These are phyloP conservation scores for Xylariales sp. DNA, from an alignment of 2,329 filamentous ascomycete species.

Conservation along the genomic window DNA sequence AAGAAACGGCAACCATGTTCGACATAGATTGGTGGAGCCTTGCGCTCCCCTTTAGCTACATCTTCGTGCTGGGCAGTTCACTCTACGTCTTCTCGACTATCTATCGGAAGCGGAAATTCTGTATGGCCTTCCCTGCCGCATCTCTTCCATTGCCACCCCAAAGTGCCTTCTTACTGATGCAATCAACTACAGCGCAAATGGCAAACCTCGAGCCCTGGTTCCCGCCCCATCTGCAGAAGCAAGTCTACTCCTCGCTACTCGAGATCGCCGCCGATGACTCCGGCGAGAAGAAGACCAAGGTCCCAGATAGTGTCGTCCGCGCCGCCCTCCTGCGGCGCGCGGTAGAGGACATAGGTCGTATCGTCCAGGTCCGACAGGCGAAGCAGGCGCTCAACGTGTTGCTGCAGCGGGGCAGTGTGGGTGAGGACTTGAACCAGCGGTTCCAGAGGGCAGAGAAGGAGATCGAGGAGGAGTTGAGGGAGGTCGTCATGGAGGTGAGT, in stretches of 20 bases:
- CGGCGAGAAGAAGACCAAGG: constrained; percentile 60
- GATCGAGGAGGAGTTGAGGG: constrained; percentile 91
- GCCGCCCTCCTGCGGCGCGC: constrained; percentile 86
- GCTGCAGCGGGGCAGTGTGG: constrained; percentile 85
- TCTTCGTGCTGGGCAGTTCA: constrained; percentile 80
- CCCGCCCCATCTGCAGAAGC: constrained; percentile 80
- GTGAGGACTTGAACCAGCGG: constrained; percentile 92
- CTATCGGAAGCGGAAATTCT: constrained; percentile 86
- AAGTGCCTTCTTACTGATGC: constrained; percentile 13
- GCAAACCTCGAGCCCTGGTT: constrained; percentile 94
- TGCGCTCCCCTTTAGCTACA: constrained; percentile 81
- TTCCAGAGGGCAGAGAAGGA: constrained; percentile 93
- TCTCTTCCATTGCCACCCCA: constrained; percentile 1
- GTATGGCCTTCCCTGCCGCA: constrained; percentile 43
- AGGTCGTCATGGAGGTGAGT: constrained; percentile 83
- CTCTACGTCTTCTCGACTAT: constrained; percentile 88
- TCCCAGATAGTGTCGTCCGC: constrained; percentile 82
- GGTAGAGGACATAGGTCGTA: constrained; percentile 86
- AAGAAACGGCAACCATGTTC: no score
- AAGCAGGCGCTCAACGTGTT: constrained; percentile 83
- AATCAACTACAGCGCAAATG: constrained; percentile 56
- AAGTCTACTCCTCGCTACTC: constrained; percentile 89
- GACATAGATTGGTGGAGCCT: constrained; percentile 76
- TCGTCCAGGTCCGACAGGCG: constrained; percentile 80
- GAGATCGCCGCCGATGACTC: constrained; percentile 65